Conservation (phyloP, 2,329 filamentous ascomycete genomes). For the Colletotrichum tamarilloi region DNA sequence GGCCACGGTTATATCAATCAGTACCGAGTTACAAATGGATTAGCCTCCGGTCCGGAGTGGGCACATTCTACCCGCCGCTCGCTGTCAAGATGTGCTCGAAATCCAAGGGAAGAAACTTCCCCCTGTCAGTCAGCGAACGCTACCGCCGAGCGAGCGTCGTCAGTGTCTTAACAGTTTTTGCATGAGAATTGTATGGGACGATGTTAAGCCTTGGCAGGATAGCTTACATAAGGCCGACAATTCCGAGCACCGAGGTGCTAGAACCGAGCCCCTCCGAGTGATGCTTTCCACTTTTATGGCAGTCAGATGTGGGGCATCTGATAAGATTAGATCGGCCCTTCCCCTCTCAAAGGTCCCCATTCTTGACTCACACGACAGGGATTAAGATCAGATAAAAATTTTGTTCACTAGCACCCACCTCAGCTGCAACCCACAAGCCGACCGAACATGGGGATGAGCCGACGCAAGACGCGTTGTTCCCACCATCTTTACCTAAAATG, state of each 20-base stretch:
- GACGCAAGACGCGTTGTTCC: conserved; percentile 19
- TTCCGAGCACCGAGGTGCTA: conserved; percentile 27
- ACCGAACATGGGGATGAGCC: conserved; percentile 5
- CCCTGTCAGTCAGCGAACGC: conserved; percentile 20
- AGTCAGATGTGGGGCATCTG: conserved; percentile 24
- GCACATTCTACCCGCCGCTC: conserved; percentile 26
- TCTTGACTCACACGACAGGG: conserved; percentile 33
- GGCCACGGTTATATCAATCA: conserved; percentile 32
- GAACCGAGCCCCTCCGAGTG: conserved; percentile 20
- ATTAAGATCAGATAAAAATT: conserved; percentile 33
- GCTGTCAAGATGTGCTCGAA: conserved; percentile 32
- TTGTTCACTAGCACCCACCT: background rate
- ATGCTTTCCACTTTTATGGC: background rate
- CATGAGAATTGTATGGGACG: accelerated
- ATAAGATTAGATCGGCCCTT: conserved; percentile 36
- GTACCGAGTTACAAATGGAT: conserved; percentile 32
- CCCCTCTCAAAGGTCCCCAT: conserved; percentile 19
- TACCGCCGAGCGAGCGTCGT: conserved; percentile 19
- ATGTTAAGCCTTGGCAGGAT: background rate
- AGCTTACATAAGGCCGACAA: conserved; percentile 19
- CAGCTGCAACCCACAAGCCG: conserved; percentile 23
- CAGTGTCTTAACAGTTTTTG: background rate
- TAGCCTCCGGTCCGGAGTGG: conserved; percentile 29
- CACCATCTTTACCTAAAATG: background rate
- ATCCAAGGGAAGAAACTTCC: conserved; percentile 33